These are phyloP conservation scores for Metarhizium brunneum DNA, from an alignment of 2,329 filamentous ascomycete species.

Conservation along the genomic window DNA sequence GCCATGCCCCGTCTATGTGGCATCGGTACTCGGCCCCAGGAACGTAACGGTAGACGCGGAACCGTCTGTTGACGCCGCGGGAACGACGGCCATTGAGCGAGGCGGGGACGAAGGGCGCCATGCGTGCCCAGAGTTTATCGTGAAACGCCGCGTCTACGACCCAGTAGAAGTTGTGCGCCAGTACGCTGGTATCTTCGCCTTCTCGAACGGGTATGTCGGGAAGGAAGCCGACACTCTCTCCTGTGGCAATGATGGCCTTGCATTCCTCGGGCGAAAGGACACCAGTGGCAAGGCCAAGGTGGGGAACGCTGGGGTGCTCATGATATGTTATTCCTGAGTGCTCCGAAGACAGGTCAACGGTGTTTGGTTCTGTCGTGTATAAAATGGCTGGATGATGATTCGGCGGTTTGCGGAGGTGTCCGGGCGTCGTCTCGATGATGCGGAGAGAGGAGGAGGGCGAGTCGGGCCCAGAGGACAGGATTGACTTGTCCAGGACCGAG, in stretches of 20 bases:
- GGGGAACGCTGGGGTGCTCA: slow-evolving; percentile 53
- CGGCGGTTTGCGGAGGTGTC: slow-evolving; percentile 52
- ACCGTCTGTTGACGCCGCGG: slow-evolving; percentile 58
- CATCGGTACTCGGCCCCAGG: slow-evolving; percentile 63
- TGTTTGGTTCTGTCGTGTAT: slow-evolving; percentile 49
- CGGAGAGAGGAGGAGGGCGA: slow-evolving; percentile 29
- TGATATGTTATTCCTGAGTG: slow-evolving; percentile 41
- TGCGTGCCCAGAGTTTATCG: slow-evolving; percentile 52
- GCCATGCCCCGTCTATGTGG: slow-evolving; percentile 66
- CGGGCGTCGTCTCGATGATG: slow-evolving; percentile 53
- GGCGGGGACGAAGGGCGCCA: slow-evolving; percentile 47
- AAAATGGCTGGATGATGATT: slow-evolving; percentile 59
- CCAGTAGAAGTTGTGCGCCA: slow-evolving; percentile 71
- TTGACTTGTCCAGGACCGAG: slow-evolving; percentile 49
- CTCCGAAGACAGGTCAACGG: slow-evolving; percentile 39
- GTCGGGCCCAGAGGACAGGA: slow-evolving; percentile 32
- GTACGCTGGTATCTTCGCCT: slow-evolving; percentile 54
- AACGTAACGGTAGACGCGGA: slow-evolving; percentile 64
- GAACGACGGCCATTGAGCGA: slow-evolving; percentile 45
- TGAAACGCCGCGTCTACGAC: slow-evolving; percentile 55
- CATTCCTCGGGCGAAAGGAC: slow-evolving; percentile 55
- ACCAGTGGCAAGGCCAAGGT: slow-evolving; percentile 49
- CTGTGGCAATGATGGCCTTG: slow-evolving; percentile 55
- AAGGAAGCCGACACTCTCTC: slow-evolving; percentile 55
- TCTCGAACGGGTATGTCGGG: slow-evolving; percentile 59